Percentiles rank a stretch among this genome's conserved stretches.
Conservation (phyloP, 140 eudicot species). For the Ambrosia hybrid region DNA sequence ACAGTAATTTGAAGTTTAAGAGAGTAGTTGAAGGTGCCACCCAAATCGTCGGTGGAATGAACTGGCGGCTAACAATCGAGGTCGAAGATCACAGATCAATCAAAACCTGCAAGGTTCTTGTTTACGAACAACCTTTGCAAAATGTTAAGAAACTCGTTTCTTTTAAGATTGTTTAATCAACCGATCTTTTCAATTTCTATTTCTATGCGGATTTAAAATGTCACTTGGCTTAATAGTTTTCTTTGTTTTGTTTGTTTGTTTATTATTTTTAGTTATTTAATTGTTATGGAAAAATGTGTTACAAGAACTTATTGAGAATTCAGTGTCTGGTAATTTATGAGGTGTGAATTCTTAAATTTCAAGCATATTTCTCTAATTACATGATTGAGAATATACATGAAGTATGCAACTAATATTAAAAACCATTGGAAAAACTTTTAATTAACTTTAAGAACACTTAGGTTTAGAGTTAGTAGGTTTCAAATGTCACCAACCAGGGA, state of each 20-base stretch:
- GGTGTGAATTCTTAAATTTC: no score
- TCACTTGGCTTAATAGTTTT: neutral
- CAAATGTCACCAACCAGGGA: no score
- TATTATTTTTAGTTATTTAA: neutral
- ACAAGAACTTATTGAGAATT: neutral
- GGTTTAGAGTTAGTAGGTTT: no score
- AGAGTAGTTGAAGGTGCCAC: conserved; percentile 28
- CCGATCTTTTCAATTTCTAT: neutral
- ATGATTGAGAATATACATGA: no score
- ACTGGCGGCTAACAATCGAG: conserved; percentile 35
- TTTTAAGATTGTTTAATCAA: conserved; percentile 14
- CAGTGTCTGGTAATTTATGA: no score
- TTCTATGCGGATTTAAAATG: neutral
- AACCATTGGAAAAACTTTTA: no score
- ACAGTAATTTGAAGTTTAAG: conserved; percentile 16
- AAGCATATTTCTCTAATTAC: no score
- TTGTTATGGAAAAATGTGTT: neutral
- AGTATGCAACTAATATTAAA: no score
- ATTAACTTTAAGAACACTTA: no score
- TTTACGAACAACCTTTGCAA: conserved; percentile 22
- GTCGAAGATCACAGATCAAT: neutral
- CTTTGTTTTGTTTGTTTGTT: neutral
- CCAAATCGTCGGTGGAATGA: conserved; percentile 41
- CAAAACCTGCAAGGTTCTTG: conserved; percentile 21
- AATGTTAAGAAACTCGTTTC: conserved; percentile 28